phyloP scores from a whole-genome alignment of 139 green algal genomes.

The Spirogloea muscicola region DNA sequence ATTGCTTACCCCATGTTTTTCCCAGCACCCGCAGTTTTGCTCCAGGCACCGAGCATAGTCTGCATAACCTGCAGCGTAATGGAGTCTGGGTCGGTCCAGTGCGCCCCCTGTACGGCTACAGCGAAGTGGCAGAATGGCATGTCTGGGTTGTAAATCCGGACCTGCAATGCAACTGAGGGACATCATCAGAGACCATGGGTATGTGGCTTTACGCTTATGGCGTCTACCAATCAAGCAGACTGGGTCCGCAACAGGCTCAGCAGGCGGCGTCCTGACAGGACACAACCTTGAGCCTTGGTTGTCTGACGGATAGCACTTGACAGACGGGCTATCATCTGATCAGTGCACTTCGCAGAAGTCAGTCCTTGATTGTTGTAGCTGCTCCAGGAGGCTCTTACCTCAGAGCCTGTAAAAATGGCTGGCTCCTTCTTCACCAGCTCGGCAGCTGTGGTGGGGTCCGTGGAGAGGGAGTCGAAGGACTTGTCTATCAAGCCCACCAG shows the following conservation, averaged over 20 bases:
- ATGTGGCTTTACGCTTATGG: too few species aligned
- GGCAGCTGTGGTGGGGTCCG: slow-evolving; percentile 38
- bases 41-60: slow-evolving; percentile 69
- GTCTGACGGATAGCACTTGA: background rate
- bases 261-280: background rate
- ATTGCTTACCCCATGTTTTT: slow-evolving; percentile 37
- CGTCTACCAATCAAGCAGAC: background rate
- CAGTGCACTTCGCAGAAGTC: background rate
- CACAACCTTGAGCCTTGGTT: background rate
- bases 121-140: slow-evolving; percentile 79
- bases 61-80: slow-evolving; percentile 98
- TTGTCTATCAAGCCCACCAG: slow-evolving; percentile 78
- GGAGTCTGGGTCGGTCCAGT: slow-evolving; percentile 90
- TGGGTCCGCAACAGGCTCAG: background rate
- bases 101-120: slow-evolving; percentile 77
- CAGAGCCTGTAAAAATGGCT: slow-evolving; percentile 86
- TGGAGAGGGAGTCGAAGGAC: slow-evolving; percentile 64
- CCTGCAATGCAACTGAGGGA: slow-evolving; percentile 10
- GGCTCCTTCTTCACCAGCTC: slow-evolving; percentile 72
- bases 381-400: slow-evolving; percentile 52
- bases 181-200: too few species aligned
- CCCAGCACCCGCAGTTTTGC: slow-evolving; percentile 39
- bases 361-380: background rate
- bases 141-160: slow-evolving; percentile 89
- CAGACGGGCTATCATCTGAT: background rate